Evolutionary conservation across 768 basidiomycete genomes (phyloP).

Genomic region (Mycena amicta): DNA sequence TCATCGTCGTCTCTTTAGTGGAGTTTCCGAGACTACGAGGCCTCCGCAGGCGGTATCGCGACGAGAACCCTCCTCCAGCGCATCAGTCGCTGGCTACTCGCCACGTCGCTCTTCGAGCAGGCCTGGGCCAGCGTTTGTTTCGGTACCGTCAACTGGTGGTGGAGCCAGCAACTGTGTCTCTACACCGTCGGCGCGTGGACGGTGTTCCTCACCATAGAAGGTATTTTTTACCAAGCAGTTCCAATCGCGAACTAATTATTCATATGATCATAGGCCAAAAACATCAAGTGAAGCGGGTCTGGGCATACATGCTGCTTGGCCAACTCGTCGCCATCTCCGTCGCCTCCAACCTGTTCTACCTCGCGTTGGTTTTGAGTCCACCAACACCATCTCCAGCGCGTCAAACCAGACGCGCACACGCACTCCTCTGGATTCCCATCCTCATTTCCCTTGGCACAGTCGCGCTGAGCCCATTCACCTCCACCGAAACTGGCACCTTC

Average conservation of each 20-base stretch:
- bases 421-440: constrained; percentile 43
- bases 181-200: constrained; percentile 64
- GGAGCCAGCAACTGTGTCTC: constrained; percentile 65
- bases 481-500: constrained; percentile 48
- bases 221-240: too few relatives aligned
- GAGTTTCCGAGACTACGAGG: constrained; percentile 55
- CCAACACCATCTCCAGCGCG: constrained; percentile 18
- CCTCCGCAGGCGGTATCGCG: background rate
- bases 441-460: constrained; percentile 49
- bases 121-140: constrained; percentile 51
- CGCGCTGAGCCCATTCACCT: constrained; percentile 44
- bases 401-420: background rate
- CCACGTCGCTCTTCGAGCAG: constrained; percentile 63
- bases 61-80: constrained; percentile 28
- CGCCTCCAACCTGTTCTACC: constrained; percentile 63
- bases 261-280: constrained; percentile 32
- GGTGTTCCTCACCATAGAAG: constrained; percentile 51
- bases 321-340: constrained; percentile 74
- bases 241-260: too few relatives aligned
- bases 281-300: constrained; percentile 48
- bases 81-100: constrained; percentile 54
- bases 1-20: constrained; percentile 37
- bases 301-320: constrained; percentile 75
- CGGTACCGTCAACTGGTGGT: constrained; percentile 63
- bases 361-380: constrained; percentile 46